Base-by-base conservation (phyloP, 139 green algal species). In the Diplosphaera chodatii region DNA sequence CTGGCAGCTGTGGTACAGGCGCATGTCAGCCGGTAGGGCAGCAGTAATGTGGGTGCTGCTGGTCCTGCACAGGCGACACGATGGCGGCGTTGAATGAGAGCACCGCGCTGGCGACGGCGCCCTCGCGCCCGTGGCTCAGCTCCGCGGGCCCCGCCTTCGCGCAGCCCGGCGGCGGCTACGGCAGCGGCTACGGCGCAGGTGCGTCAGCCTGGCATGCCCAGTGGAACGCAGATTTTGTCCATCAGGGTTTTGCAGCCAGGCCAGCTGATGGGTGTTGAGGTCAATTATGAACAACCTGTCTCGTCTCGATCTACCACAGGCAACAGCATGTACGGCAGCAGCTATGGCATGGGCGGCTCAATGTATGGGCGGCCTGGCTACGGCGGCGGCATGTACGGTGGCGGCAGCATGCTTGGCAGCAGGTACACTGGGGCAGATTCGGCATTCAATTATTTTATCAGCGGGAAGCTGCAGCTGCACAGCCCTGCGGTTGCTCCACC, bases 341-440 rank as follows among this genome's bases (percentile, higher is more conserved):
- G 71, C 8, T 80, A 80, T 33, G 75, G 77, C 63, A 66, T 21
- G 8, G 30, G 33, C 67, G 65, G 66, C 40, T 68, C 73, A 18
- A 74, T 78, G 63, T 83, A 81, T 33, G 80, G 80, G 48, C 32
- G 69, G 75, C 77, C 15, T 23, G n/a, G 48, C 48, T 59, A 59
- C 18, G 77, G 68, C 22, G 41, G 70, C 34, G 72, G 87, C 22
- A 81, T 83, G 62, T 83, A 84, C 40, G 80, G 82, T 10, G 32
- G 68, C 59, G 59, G 63, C 34, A 27, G 56, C 8, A 65, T 77
- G 55, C 37, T 63, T 16, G 70, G 75, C 32, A 55, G 69, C 56
- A 82, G 79, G 21, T 69, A 71, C 1, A 71, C 74, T 28, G 40
- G 34, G n/a, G n/a, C n/a, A n/a, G n/a, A n/a, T n/a, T n/a, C n/a